These are phyloP conservation scores for Phyllachora maydis DNA, from an alignment of 2,329 filamentous ascomycete genomes.

Conservation along the genomic window DNA sequence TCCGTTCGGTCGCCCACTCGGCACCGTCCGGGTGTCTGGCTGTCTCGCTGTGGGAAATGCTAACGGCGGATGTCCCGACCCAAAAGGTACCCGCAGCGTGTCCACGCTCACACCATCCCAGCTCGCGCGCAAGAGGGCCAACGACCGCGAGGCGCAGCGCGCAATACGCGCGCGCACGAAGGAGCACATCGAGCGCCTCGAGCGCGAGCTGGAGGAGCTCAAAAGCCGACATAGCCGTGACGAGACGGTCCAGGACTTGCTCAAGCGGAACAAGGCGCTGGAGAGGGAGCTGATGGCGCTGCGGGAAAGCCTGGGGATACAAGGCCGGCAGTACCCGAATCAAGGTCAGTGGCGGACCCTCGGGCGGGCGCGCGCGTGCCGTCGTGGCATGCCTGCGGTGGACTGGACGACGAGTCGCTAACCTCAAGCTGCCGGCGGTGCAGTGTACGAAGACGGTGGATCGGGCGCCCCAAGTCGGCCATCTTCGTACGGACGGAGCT, in stretches of 20 bases:
- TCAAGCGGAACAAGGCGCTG: conserved; percentile 28
- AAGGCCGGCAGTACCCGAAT: conserved; percentile 18
- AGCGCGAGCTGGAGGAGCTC: conserved; percentile 56
- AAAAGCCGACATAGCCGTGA: conserved; percentile 25
- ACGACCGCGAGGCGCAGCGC: conserved; percentile 78
- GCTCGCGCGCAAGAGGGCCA: conserved; percentile 74
- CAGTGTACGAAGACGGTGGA: conserved; percentile 20
- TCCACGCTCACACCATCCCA: conserved; percentile 77
- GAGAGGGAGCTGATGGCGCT: conserved; percentile 28
- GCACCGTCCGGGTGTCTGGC: too few species aligned
- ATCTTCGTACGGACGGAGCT: conserved; percentile 18
- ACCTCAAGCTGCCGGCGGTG: conserved; percentile 4
- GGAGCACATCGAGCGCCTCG: conserved; percentile 62
- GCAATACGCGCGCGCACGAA: conserved; percentile 76
- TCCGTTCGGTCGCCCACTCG: too few species aligned
- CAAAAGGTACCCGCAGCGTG: conserved; percentile 47
- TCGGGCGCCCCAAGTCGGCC: conserved; percentile 20
- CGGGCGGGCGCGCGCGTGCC: neutral
- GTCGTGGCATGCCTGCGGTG: too few species aligned
- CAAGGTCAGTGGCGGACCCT: conserved; percentile 13
- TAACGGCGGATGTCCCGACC: too few species aligned
- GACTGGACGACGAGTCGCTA: too few species aligned
- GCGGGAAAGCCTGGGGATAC: conserved; percentile 21
- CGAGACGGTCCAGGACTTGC: conserved; percentile 27
- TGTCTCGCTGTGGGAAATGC: too few species aligned